Conservation (phyloP, 2,329 filamentous ascomycete genomes). For the Penicillium frequentans region DNA sequence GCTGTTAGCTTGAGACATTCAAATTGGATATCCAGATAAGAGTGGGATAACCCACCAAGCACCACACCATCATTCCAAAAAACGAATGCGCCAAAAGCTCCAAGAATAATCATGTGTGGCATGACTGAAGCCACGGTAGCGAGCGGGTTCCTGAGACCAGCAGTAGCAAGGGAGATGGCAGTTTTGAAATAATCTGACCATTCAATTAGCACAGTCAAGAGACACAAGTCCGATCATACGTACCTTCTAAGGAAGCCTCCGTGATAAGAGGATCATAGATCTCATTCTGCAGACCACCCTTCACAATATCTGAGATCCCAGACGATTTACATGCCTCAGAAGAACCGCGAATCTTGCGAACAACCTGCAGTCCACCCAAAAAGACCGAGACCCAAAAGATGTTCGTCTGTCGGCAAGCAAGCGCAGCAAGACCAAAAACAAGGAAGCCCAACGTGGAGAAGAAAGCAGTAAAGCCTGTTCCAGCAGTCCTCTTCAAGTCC, state of each 20-base stretch:
- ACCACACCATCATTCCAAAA: conserved; percentile 89
- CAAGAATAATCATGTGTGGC: conserved; percentile 63
- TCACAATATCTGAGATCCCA: conserved; percentile 30
- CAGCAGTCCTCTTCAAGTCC: conserved; percentile 39
- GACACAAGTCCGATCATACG: conserved; percentile 8
- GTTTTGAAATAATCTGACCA: conserved; percentile 49
- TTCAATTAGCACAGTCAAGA: conserved; percentile 22
- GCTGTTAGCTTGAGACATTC: not conserved
- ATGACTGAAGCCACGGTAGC: conserved; percentile 40
- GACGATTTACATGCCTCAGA: conserved; percentile 28
- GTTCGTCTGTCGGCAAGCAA: conserved; percentile 90
- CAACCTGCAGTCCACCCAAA: conserved; percentile 46
- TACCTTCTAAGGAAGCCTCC: conserved; percentile 53
- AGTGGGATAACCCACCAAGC: conserved; percentile 59
- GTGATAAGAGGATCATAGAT: conserved; percentile 53
- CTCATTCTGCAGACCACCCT: conserved; percentile 37
- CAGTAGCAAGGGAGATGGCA: conserved; percentile 64
- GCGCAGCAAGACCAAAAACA: conserved; percentile 61
- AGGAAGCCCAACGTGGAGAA: conserved; percentile 44
- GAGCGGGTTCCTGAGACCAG: conserved; percentile 48
- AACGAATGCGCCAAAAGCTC: conserved; percentile 72
- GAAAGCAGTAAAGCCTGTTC: conserved; percentile 16
- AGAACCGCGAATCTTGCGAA: conserved; percentile 34
- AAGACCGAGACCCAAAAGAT: conserved; percentile 81
- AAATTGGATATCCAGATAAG: not conserved